Evolutionary conservation across 257 asterid species (phyloP), one percentile per base, ranked within the genome.

Genomic region (Nicotiana obtusifolia): DNA sequence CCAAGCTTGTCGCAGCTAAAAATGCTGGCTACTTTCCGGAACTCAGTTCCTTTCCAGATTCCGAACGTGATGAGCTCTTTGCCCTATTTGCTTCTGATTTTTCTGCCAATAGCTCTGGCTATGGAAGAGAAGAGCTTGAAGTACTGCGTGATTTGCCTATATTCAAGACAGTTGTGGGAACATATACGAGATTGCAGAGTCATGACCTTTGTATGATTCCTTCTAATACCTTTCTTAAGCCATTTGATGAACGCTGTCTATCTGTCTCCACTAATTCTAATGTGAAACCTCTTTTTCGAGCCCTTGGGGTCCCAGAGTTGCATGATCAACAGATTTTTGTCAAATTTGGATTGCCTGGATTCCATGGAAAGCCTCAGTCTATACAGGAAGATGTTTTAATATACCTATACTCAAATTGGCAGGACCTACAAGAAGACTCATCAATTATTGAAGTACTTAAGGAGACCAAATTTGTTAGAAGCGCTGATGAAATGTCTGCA

Each of bases 341-440:
- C 66, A 89, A 91, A 88, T 93, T 91, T 87, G 97, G 97, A 77
- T 88, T 95, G 87, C 98, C 99, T 78, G 89, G 90, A 67, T 95
- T 91, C 87, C 91, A 90, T 86, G 84, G 84, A 64, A 95, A 92
- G 87, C 84, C 93, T 83, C 92, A 82, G 83, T 84, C 86, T 80
- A 95, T 89, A 89, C 95, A 90, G 90, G 99, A 95, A 89, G 98
- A 93, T 87, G 90, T 95, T 84, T 86, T 93, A 89, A 95, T 92
- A 68, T 95, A 91, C 86, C 88, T 95, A 66, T 90, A 88, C 87
- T 86, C 91, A 31, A 93, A 92, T 86, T 95, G 99, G 99, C 89
- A 85, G 65, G 97, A 92, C 80, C 97, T 95, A 41, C 97, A 92
- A 78, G 89, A 84, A 65, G 98, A 90, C 87, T 87, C 93, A 71